Evolutionary conservation across 2,329 filamentous ascomycete species (phyloP).

Genomic region (Alternaria tenuissima): DNA sequence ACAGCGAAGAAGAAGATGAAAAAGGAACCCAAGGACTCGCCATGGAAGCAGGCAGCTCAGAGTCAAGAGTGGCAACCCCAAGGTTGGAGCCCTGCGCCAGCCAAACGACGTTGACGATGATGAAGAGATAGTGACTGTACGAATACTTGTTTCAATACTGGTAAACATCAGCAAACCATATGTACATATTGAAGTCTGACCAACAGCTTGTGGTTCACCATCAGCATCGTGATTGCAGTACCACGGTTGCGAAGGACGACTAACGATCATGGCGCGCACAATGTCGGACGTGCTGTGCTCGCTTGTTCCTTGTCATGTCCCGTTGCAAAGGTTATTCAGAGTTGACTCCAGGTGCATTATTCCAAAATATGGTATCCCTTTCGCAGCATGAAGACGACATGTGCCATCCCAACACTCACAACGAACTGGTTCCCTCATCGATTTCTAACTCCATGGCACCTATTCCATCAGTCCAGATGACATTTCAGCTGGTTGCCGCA

Average conservation of each 20-base stretch:
- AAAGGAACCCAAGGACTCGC: conserved; percentile 47
- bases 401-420: neutral
- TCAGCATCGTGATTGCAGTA: neutral
- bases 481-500: neutral
- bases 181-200: neutral
- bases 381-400: neutral
- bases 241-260: neutral
- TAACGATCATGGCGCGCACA: neutral
- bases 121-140: neutral
- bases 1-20: conserved; percentile 33
- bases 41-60: conserved; percentile 52
- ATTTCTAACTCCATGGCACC: neutral
- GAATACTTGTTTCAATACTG: conserved; percentile 1
- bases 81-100: conserved; percentile 54
- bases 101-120: conserved; percentile 39
- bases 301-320: neutral
- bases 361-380: neutral
- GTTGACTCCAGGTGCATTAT: neutral
- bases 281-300: neutral
- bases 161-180: neutral
- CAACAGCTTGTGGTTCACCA: neutral
- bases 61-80: conserved; percentile 59
- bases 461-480: neutral
- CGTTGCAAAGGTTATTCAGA: neutral
- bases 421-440: neutral